phyloP scores from a whole-genome alignment of 768 basidiomycete genomes.

The Amanita pallidorosea region DNA sequence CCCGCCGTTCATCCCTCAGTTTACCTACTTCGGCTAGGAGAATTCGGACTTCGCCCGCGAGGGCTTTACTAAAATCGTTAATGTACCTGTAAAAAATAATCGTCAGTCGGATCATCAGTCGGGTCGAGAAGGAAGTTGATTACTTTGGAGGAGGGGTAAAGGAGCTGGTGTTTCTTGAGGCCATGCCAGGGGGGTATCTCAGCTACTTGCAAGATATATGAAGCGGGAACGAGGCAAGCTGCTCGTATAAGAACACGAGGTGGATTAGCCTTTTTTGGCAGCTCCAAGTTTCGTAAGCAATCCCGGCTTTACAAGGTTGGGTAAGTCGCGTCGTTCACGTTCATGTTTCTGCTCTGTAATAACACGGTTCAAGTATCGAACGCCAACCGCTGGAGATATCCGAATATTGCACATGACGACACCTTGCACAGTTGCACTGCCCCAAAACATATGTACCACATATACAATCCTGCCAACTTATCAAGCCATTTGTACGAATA shows the following conservation, averaged over 20 bases:
- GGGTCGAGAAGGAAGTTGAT: not conserved
- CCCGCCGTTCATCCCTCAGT: conserved; percentile 64
- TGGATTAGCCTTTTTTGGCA: not conserved
- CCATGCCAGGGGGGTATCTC: not conserved
- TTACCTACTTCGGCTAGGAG: conserved; percentile 74
- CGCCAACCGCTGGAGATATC: too few species aligned
- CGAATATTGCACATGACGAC: too few species aligned
- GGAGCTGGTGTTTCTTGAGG: conserved; percentile 5
- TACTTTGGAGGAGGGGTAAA: conserved; percentile 10
- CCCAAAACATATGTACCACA: too few species aligned
- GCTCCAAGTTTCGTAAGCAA: not conserved
- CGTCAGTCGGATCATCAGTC: not conserved
- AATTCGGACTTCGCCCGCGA: conserved; percentile 71
- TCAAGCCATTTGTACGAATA: too few species aligned
- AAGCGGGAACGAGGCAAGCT: not conserved
- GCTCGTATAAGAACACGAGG: not conserved
- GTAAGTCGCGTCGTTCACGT: too few species aligned
- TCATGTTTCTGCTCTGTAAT: too few species aligned
- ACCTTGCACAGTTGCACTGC: too few species aligned
- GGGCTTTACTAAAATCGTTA: conserved; percentile 76
- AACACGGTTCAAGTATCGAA: too few species aligned
- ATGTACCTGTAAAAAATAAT: conserved; percentile 44
- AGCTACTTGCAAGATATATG: not conserved
- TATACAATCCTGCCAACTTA: too few species aligned
- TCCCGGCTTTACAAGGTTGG: too few species aligned